Base-by-base conservation (phyloP, 78 protist species). In the Dictyostelium firmibasis region DNA sequence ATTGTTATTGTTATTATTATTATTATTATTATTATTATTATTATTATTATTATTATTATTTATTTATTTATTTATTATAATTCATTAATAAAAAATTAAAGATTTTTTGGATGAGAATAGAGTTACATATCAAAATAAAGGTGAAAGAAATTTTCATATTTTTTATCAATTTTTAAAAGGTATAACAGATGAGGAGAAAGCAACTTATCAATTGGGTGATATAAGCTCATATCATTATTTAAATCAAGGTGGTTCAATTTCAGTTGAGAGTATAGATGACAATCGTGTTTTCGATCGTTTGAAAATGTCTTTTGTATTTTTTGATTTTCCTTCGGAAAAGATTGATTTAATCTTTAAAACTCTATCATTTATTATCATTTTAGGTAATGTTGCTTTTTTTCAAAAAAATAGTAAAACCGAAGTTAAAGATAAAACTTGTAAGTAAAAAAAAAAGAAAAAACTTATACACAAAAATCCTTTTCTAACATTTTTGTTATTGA, bases 181-280 rank as follows among this genome's bases (percentile, higher is more conserved):
- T 23, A 43, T 85, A 10, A 74, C 86, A n/a, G 92, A 93, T 9
- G 96, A 93, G 4, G 85, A 83, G 27, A 83, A 81, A 23, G 70
- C 53, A 29, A 2, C 33, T 13, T 97, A 75, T 31, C 43, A 31
- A 9, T 43, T 97, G n/a, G 67, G 67, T 20, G 74, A 62, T 10
- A n/a, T 43, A 16, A 38, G 4, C 4, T 69, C 47, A 16, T 97
- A 96, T 60, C 62, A 47, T 60, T 96, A 93, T 83, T 91, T 96
- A 75, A 95, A 91, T 76, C 97, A 95, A 35, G 87, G 92, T 35
- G 96, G 86, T 3, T 23, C 38, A 25, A 83, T 81, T 33, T 16
- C 35, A 29, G 38, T 83, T 20, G 96, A 89, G 23, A 91, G 91
- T 16, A 91, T 97, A 29, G 97, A 96, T 70, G 98, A 97, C 43